Conservation (phyloP, 306 rosid species). For the Rubus idaeus region DNA sequence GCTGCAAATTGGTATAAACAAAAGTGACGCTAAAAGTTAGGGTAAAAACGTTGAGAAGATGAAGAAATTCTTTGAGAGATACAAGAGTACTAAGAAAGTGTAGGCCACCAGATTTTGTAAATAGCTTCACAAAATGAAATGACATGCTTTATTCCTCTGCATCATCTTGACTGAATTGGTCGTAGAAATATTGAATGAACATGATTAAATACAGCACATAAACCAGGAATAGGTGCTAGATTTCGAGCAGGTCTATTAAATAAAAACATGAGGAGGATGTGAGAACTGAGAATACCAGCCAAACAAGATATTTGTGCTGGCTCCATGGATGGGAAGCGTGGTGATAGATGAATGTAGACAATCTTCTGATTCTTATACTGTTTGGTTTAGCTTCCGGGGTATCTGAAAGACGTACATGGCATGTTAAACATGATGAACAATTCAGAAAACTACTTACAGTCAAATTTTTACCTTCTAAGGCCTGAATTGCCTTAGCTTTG, state of each 20-base stretch:
- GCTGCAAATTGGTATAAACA: slow-evolving; percentile 47
- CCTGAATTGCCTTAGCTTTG: slow-evolving; percentile 50
- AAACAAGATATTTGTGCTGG: slow-evolving; percentile 65
- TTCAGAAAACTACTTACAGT: not conserved
- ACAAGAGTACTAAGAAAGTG: not conserved
- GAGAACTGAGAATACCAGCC: slow-evolving; percentile 74
- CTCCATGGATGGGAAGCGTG: slow-evolving; percentile 92
- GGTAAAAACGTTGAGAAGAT: not conserved
- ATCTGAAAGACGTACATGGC: slow-evolving; percentile 39
- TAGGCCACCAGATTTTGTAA: not conserved
- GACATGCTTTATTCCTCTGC: too few species aligned
- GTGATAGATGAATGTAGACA: slow-evolving; percentile 65
- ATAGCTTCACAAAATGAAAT: too few species aligned
- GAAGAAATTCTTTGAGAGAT: not conserved
- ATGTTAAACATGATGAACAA: slow-evolving; percentile 8
- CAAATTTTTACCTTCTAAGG: slow-evolving; percentile 48
- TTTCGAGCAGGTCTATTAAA: not conserved
- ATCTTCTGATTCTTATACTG: slow-evolving; percentile 48
- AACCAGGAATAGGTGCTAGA: not conserved
- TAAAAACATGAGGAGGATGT: slow-evolving; percentile 4
- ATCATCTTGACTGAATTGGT: too few species aligned
- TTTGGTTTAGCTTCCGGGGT: slow-evolving; percentile 33
- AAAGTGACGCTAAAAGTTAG: not conserved
- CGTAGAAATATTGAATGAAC: too few species aligned
- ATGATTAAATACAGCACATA: not conserved